Base-by-base conservation (phyloP, 2,329 filamentous ascomycete species). In the Sclerotiophoma versabilis region DNA sequence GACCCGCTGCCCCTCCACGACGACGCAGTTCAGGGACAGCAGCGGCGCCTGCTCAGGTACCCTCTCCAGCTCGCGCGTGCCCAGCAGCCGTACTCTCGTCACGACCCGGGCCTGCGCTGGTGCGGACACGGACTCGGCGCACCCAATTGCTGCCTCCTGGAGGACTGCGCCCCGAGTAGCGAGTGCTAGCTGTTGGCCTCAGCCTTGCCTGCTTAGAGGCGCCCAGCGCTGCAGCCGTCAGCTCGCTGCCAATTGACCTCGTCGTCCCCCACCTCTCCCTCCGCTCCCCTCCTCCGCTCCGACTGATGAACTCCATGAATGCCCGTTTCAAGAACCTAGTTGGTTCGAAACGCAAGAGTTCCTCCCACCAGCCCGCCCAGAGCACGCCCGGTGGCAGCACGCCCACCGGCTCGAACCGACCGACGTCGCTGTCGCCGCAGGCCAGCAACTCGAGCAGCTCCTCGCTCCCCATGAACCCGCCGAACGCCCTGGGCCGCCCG, bases 281-380 rank as follows among this genome's bases (percentile, higher is more conserved):
- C 63, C 54, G 51, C 59, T 58, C 57, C 52, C 47, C 49, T 51
- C 54, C 47, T 57, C 51, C 61, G 58, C 56, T 46, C 50, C 49
- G 54, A 57, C 80, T 78, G 82, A 90, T 90, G 87, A 90, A 85
- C 84, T 90, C 87, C 83, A 84, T 90, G 85, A 91, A 90, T 82
- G 85, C 86, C 76, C 87, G 88, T 79, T 86, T 91, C 77, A 90
- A 90, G 83, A 84, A 85, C 83, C 84, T 92, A 80, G 88, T 89
- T 79, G 89, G 91, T 82, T 88, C 88, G 80, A 91, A 90, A 84
- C 87, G 89, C 78, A 90, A 87, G 82, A 70, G 68, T 53, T 88
- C 87, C 57, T 81, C 81, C 66, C 82, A 80, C 74, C 80, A 76
- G 74, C 75, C 75, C 71, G 46, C 66, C 72, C 58, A 51, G 65